Evolutionary conservation across 768 basidiomycete species (phyloP).

Genomic region (Agrocybe chaxingu): DNA sequence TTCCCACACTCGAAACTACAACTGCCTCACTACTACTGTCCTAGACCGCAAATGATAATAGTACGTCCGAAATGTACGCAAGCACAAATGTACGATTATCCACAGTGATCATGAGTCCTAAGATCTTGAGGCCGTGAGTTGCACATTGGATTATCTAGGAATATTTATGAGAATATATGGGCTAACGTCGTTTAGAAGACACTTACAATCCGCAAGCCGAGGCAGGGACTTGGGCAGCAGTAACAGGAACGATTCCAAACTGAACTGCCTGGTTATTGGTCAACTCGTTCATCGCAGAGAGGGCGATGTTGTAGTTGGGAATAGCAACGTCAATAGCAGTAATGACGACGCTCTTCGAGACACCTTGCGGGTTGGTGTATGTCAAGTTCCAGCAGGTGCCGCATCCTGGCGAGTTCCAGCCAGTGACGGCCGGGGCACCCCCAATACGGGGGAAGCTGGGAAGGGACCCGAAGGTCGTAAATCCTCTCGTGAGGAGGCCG

Average conservation of each 20-base stretch:
- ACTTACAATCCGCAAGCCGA: conserved; percentile 47
- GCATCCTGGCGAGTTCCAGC: conserved; percentile 51
- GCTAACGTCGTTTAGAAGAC: background rate
- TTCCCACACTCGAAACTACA: no score
- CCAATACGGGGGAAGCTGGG: conserved; percentile 62
- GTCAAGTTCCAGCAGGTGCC: conserved; percentile 61
- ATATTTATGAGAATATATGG: background rate
- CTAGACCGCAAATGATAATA: no score
- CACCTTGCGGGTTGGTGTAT: conserved; percentile 32
- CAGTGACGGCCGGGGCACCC: conserved; percentile 46
- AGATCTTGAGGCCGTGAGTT: no score
- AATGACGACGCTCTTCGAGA: conserved; percentile 38
- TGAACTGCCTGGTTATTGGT: conserved; percentile 44
- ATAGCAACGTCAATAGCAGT: conserved; percentile 50
- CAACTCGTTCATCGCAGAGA: conserved; percentile 51
- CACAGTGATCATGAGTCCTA: no score
- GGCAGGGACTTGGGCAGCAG: conserved; percentile 36
- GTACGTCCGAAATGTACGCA: no score
- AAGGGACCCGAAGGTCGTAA: conserved; percentile 46
- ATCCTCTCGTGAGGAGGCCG: conserved; percentile 44
- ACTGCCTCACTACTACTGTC: no score
- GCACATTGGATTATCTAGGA: background rate
- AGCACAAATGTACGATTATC: no score
- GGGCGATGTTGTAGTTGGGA: conserved; percentile 46
- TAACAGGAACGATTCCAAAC: conserved; percentile 46